A percentile compares a stretch with the other conserved stretches of the same genome.
Conservation (phyloP, 192 early-diverging fungal genomes). For the Backusella luteola region DNA sequence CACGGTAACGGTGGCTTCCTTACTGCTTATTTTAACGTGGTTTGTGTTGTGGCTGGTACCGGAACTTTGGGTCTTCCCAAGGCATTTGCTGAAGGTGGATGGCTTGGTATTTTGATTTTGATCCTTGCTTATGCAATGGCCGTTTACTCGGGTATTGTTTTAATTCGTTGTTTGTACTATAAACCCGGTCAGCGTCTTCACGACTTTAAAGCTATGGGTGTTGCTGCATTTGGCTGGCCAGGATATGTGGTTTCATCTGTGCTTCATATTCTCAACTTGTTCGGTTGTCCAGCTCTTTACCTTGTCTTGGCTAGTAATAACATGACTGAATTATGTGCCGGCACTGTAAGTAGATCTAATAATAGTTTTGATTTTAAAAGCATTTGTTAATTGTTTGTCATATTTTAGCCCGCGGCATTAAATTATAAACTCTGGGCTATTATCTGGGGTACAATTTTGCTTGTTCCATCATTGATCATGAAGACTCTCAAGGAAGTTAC, state of each 20-base stretch:
- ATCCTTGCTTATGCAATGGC: conserved; percentile 66
- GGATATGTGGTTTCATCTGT: conserved; percentile 63
- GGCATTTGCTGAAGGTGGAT: conserved; percentile 72
- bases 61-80: conserved; percentile 87
- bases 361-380: not conserved
- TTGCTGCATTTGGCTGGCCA: conserved; percentile 70
- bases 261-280: conserved; percentile 61
- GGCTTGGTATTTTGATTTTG: conserved; percentile 71
- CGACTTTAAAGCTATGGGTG: conserved; percentile 67
- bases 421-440: conserved; percentile 57
- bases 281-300: conserved; percentile 70
- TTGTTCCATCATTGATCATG: conserved; percentile 69
- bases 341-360: conserved; percentile 18
- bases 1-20: conserved; percentile 25
- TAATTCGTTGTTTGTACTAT: conserved; percentile 78
- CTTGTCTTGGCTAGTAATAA: conserved; percentile 77
- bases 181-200: conserved; percentile 47
- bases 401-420: conserved; percentile 23
- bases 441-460: conserved; percentile 58
- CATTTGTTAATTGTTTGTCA: not conserved
- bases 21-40: conserved; percentile 31
- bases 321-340: conserved; percentile 56
- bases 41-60: conserved; percentile 67
- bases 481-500: conserved; percentile 80
- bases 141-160: conserved; percentile 69